These are phyloP conservation scores for Gossypium aridum DNA, from an alignment of 441 rosid species.

Conservation along the genomic window DNA sequence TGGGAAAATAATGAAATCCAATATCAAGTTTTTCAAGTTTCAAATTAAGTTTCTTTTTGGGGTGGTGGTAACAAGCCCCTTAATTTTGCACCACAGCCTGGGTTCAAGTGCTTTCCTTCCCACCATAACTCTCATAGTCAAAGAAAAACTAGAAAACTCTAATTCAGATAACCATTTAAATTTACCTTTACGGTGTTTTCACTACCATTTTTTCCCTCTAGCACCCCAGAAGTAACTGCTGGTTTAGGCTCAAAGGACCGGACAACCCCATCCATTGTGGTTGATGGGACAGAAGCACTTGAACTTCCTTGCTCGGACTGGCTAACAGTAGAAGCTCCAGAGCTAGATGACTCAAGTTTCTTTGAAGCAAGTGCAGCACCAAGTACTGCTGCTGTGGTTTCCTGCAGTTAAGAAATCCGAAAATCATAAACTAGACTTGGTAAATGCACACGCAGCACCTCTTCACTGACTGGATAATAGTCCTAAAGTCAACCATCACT, in stretches of 20 bases:
- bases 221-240: slow-evolving; percentile 25
- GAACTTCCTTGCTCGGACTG: slow-evolving; percentile 33
- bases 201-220: slow-evolving; percentile 20
- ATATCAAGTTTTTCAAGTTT: not conserved
- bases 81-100: not conserved
- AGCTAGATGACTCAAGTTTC: slow-evolving; percentile 36
- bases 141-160: not conserved
- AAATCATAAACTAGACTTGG: not conserved
- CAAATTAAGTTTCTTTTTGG: not conserved
- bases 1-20: not conserved
- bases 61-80: not conserved
- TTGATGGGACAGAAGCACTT: slow-evolving; percentile 27
- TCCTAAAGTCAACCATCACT: slow-evolving; percentile 3
- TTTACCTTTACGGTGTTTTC: slow-evolving; percentile 36
- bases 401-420: slow-evolving; percentile 32
- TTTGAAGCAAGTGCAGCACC: slow-evolving; percentile 66
- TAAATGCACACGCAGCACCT: not conserved
- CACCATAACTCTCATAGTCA: not conserved
- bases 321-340: slow-evolving; percentile 31
- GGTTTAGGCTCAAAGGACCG: slow-evolving; percentile 29
- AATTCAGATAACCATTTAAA: not conserved
- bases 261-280: slow-evolving; percentile 21
- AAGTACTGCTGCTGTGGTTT: slow-evolving; percentile 64
- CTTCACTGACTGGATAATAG: not conserved
- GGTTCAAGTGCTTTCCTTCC: not conserved